Evolutionary conservation across 345 rosid genomes (phyloP).

Genomic region (Orychophragmus violaceus): DNA sequence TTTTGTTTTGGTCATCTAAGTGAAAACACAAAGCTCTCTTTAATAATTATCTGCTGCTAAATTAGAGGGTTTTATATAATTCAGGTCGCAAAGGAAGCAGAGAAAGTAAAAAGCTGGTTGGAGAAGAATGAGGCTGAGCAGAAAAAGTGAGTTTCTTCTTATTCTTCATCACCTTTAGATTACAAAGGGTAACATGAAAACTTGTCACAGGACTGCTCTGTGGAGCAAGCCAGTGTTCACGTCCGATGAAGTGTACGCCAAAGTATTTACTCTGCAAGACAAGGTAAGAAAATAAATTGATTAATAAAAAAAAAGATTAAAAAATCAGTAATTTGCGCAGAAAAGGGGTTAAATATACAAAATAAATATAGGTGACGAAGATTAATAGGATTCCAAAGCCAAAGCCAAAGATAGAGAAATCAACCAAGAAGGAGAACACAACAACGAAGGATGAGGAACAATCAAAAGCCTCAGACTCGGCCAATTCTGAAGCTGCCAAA

Average conservation of each 20-base stretch:
- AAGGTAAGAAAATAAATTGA: constrained; percentile 40
- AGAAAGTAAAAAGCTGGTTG: constrained; percentile 74
- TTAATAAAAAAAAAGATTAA: background rate
- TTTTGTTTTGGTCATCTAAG: constrained; percentile 21
- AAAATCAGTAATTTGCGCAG: background rate
- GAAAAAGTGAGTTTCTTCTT: constrained; percentile 45
- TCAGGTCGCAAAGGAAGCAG: constrained; percentile 58
- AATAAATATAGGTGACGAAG: constrained; percentile 44
- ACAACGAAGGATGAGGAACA: constrained; percentile 30
- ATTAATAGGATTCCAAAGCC: constrained; percentile 80
- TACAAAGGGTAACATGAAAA: background rate
- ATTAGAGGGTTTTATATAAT: background rate
- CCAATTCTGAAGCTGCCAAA: constrained; percentile 25
- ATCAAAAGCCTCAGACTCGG: constrained; percentile 29
- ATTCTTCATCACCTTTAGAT: background rate
- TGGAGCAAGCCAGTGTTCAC: constrained; percentile 61
- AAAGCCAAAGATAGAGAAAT: constrained; percentile 79
- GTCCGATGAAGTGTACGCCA: constrained; percentile 66
- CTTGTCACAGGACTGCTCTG: constrained; percentile 46
- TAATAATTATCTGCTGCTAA: background rate
- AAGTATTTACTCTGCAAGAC: constrained; percentile 60
- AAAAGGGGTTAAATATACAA: background rate
- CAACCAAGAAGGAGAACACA: constrained; percentile 53
- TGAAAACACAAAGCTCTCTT: background rate
- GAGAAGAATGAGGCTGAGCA: constrained; percentile 80